Base-by-base conservation (phyloP, 2,329 filamentous ascomycete genomes). In the Gyromitra esculenta region DNA sequence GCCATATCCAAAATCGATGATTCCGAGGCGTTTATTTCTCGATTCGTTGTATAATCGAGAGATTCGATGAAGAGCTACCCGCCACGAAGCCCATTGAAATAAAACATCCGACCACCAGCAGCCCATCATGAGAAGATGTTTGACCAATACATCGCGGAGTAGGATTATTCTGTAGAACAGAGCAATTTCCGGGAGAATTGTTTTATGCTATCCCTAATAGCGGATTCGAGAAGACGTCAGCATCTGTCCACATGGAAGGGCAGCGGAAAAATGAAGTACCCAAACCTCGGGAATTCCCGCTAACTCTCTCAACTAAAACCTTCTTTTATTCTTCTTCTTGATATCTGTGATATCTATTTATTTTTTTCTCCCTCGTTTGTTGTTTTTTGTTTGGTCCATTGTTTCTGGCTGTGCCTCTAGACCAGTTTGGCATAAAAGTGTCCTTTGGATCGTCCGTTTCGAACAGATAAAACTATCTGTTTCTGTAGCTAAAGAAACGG, bases 41-140 rank as follows among this genome's bases (percentile, higher is more conserved):
- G 72, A 75, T 75, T 75, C 66, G 72, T 35, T 63, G 65, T 52
- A 57, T 57, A 60, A 56, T 57, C 66, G 41, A 64, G 66, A 74
- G 72, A 75, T 75, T 66, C 72, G 72, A 75, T 75, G 72, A 52
- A 45, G 65, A 63, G 66, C 65, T 70, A 35, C 48, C 31, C 48
- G 66, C 66, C 72, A 70, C 66, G 72, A 75, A 75, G 41, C 59
- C 50, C 72, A 75, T 70, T 64, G 50, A 50, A 11, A 43, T 31
- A 60, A 69, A 63, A 50, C 62, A 70, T 63, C 66, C 59, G 56
- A 70, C 72, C 37, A 56, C n/a, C 62, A 57, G 60, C 62, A 35
- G 62, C 21, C 62, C 54, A 73, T 73, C 56, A 73, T 18, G 57
- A 63, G 50, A 74, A 63, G 50, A 56, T 50, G 62, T 50, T 52